A percentile compares a stretch with the other conserved stretches of the same genome.
phyloP scores from a whole-genome alignment of 164 flowering plant genomes.

The Tetracentron sinense region DNA sequence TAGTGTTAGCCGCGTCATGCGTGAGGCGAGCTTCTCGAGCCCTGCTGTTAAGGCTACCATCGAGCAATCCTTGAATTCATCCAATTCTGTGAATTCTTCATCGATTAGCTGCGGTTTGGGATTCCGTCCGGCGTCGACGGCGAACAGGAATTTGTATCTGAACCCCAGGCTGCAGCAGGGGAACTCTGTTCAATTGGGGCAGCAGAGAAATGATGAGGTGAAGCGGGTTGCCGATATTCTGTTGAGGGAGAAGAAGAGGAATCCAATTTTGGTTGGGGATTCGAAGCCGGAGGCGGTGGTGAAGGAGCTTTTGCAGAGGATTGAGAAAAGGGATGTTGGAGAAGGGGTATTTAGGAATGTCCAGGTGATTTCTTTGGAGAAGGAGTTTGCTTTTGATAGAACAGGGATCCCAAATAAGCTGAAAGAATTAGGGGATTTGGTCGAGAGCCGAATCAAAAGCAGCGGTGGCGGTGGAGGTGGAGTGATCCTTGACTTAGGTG shows the following conservation, averaged over 20 bases:
- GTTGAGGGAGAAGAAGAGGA: constrained; percentile 52
- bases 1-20: constrained; percentile 92
- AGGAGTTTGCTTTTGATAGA: constrained; percentile 47
- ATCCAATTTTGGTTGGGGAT: constrained; percentile 86
- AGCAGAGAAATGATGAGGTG: constrained; percentile 57
- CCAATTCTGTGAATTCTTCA: constrained; percentile 22
- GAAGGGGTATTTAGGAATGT: constrained; percentile 47
- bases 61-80: constrained; percentile 60
- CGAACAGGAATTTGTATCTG: constrained; percentile 52
- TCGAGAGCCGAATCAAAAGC: constrained; percentile 49
- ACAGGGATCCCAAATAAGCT: constrained; percentile 32
- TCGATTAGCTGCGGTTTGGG: constrained; percentile 35
- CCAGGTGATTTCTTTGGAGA: constrained; percentile 47
- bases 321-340: constrained; percentile 59
- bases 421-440: constrained; percentile 44
- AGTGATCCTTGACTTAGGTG: constrained; percentile 78
- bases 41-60: constrained; percentile 92
- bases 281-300: constrained; percentile 64
- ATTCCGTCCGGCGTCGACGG: constrained; percentile 24
- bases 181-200: constrained; percentile 26
- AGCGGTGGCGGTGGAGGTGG: constrained; percentile 41
- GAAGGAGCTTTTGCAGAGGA: constrained; percentile 50
- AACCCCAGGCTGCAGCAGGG: constrained; percentile 64
- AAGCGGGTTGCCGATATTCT: constrained; percentile 59
- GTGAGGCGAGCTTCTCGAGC: constrained; percentile 95